Conservation (phyloP, 2,329 filamentous ascomycete genomes). For the Orbilia quercus region DNA sequence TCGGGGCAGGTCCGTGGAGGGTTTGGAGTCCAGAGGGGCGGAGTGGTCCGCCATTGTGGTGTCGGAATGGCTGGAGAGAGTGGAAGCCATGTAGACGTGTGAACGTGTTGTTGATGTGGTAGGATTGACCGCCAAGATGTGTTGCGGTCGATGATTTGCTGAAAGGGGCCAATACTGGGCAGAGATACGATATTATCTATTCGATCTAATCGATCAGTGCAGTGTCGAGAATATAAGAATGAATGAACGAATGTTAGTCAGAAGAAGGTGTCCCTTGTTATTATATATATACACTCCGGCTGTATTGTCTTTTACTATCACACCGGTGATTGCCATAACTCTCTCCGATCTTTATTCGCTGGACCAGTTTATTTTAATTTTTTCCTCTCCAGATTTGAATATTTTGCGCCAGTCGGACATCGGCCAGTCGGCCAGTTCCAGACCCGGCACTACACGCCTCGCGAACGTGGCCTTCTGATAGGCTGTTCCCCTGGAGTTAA, state of each 20-base stretch:
- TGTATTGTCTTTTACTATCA: no score
- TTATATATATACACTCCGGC: no score
- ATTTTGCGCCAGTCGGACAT: slow-evolving; percentile 12
- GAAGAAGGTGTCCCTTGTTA: no score
- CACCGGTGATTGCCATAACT: no score
- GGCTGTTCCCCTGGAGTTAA: slow-evolving; percentile 29
- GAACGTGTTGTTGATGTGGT: slow-evolving; percentile 21
- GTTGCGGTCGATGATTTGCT: slow-evolving; percentile 1
- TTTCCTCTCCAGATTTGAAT: not conserved
- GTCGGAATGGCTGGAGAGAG: slow-evolving; percentile 33
- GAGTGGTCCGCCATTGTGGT: slow-evolving; percentile 17
- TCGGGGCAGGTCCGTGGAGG: slow-evolving; percentile 28
- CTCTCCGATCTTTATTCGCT: no score
- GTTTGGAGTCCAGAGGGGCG: not conserved
- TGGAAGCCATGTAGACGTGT: slow-evolving; percentile 45
- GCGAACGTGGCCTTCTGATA: slow-evolving; percentile 4
- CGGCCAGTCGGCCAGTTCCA: slow-evolving; percentile 19
- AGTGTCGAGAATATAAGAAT: no score
- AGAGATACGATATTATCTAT: no score
- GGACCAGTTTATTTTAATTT: no score
- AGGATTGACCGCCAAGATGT: not conserved
- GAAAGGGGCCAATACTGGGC: slow-evolving; percentile 21
- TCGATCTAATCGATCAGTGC: no score
- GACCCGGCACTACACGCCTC: slow-evolving; percentile 6
- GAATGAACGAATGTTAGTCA: no score